These are phyloP conservation scores for Ganoderma lingzhi DNA, from an alignment of 1,284 basidiomycete genomes.

Conservation along the genomic window DNA sequence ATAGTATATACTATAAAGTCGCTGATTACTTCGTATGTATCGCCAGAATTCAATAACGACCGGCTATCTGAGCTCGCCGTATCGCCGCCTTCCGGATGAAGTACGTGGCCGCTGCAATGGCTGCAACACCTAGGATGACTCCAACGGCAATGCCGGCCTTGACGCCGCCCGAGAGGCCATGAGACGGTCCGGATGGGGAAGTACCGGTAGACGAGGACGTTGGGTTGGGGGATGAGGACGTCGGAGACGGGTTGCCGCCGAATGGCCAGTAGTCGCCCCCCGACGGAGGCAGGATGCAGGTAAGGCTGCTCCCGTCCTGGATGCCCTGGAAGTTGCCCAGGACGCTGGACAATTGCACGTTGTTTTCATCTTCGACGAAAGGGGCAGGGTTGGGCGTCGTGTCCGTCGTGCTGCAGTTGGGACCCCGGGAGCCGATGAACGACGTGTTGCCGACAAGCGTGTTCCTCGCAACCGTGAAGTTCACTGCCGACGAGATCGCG, in stretches of 20 bases:
- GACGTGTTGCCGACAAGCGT: constrained; percentile 73
- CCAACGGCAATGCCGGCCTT: constrained; percentile 64
- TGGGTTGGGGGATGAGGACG: constrained; percentile 14
- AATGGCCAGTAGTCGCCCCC: constrained; percentile 81
- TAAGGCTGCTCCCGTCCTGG: constrained; percentile 62
- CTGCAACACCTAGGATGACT: constrained; percentile 56
- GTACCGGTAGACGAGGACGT: constrained; percentile 1
- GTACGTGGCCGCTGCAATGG: constrained; percentile 51
- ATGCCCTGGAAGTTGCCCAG: constrained; percentile 63
- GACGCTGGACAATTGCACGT: constrained; percentile 49
- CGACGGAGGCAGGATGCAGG: constrained; percentile 70
- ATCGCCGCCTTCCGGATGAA: constrained; percentile 59
- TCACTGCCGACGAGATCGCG: constrained; percentile 67
- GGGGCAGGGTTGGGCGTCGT: constrained; percentile 60
- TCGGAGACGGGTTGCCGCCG: constrained; percentile 56
- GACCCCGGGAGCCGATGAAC: constrained; percentile 77
- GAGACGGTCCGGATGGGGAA: constrained; percentile 2
- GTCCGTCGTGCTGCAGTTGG: constrained; percentile 69
- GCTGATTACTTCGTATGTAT: not conserved
- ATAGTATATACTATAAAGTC: not conserved
- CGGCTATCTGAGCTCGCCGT: constrained; percentile 20
- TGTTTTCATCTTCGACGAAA: constrained; percentile 64
- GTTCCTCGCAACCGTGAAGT: constrained; percentile 77
- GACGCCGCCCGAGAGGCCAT: constrained; percentile 42
- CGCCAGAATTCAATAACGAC: constrained; percentile 10